Evolutionary conservation across 1,139 yeast species (phyloP), one percentile per base, ranked within the genome.

Genomic region (Yamadazyma trypodendri): DNA sequence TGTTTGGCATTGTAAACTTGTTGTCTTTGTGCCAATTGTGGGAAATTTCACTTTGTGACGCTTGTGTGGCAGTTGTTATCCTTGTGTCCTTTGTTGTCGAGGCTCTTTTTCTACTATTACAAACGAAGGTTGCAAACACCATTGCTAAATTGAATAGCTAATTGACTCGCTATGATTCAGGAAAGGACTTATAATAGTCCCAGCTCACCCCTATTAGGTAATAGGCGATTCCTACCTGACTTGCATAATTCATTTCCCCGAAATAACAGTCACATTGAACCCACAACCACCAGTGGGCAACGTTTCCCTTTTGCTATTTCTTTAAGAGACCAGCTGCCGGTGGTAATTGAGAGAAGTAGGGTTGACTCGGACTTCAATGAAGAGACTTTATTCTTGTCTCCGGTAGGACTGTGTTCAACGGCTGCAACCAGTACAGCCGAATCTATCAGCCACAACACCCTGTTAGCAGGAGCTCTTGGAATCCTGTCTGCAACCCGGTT

Each of bases 381-480:
- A 7, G 11, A 16, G 4, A 9, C 5, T 7, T 27, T 15, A n/a
- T 18, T 3, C n/a, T 15, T 14, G n/a, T 27, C 29, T 27, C 8
- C 29, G 9, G 10, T 14, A 4, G 4, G 28, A 12, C 10, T 7
- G 16, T 24, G 8, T 9, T 10, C 20, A 16, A 6, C n/a, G 14
- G 12, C 29, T 15, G 7, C 20, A 27, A 6, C 11, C 3, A 13
- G 11, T 7, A 12, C 6, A 6, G 6, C 8, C 3, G 29, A 27
- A n/a, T 11, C n/a, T 4, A 5, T n/a, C 3, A 15, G 4, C 4
- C 29, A 15, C 14, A 6, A 27, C 8, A 15, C 10, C 6, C 29
- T 11, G 12, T 15, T 27, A 11, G 35, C 35, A 17, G 30, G 24
- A 11, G 35, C 35, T 6, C 30, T 32, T 11, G 35, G 28, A 11